Evolutionary conservation across 2,329 filamentous ascomycete species (phyloP), one percentile per base, ranked within the genome.

Genomic region (Stromatinia cepivora): DNA sequence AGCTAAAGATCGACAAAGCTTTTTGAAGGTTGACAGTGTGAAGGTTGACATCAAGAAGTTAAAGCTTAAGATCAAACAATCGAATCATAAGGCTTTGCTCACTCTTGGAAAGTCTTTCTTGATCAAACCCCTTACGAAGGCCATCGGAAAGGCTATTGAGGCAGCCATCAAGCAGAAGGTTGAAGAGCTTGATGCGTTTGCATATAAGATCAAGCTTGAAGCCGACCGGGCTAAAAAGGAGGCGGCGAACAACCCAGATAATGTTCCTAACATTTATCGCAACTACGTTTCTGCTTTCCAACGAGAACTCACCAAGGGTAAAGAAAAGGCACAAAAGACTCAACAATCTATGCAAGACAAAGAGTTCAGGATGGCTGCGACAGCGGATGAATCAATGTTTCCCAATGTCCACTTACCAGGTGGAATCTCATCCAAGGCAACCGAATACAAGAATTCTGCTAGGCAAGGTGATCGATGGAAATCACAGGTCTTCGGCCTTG

Each of bases 21-120:
- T 97, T 82, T 94, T 98, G 87, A 97, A 97, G 86, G 86, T 98
- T 71, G 93, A 97, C 78, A 94, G 91, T 80, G 91, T 97, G 4
- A 85, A 91, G 53, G 92, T 97, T 28, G 89, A 92, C 75, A 87
- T 97, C 74, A 91, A 92, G 81, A 80, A 94, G 77, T 85, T 97
- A 70, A 87, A 91, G 75, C 89, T 99, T 82, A 97, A 97, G 83
- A 81, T 99, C 73, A 93, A 94, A 85, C 88, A 97, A 84, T 97
- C 94, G 66, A 96, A 90, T 80, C 94, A 98, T 86, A 99, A 97
- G 87, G 78, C 95, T 17, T 85, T 98, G 31, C 97, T 98, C 80
- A 84, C 83, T 67, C 79, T 97, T 50, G 90, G 94, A 84, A 97
- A 97, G 85, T 92, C 94, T 6, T 79, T 98, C 36, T 85, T 97